phyloP scores from a whole-genome alignment of 306 rosid species.

The Luffa acutangula region DNA sequence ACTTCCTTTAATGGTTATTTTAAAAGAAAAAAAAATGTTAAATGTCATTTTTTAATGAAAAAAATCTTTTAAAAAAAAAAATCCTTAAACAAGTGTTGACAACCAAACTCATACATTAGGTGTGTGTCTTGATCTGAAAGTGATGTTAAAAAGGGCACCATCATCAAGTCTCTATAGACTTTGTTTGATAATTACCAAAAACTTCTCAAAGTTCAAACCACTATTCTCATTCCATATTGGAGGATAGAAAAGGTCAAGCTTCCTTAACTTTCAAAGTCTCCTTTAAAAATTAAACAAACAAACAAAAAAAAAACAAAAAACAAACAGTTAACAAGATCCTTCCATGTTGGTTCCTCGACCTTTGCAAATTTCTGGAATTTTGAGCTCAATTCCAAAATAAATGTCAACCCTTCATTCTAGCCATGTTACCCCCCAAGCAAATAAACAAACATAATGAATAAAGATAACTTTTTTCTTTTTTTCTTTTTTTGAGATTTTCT shows the following conservation, averaged over 20 bases:
- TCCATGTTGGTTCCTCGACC: neutral
- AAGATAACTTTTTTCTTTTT: no score
- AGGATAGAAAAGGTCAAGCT: neutral
- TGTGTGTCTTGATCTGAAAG: slow-evolving; percentile 6
- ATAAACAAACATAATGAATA: neutral
- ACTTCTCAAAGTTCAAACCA: neutral
- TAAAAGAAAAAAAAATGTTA: neutral
- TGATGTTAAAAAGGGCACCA: neutral
- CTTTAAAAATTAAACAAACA: no score
- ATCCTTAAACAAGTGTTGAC: neutral
- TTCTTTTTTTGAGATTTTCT: no score
- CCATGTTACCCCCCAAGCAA: neutral
- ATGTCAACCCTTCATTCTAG: neutral
- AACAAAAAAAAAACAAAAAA: neutral
- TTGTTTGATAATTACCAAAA: neutral
- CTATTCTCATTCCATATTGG: slow-evolving; percentile 4
- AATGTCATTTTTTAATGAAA: neutral
- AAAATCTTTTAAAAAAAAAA: neutral
- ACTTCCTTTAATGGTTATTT: neutral
- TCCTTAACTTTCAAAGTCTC: neutral
- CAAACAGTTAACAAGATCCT: neutral
- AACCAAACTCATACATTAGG: neutral
- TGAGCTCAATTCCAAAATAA: neutral
- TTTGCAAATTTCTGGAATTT: neutral
- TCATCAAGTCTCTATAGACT: neutral